phyloP scores from a whole-genome alignment of 352 stramenopile genomes.

The Pythium angustatum region DNA sequence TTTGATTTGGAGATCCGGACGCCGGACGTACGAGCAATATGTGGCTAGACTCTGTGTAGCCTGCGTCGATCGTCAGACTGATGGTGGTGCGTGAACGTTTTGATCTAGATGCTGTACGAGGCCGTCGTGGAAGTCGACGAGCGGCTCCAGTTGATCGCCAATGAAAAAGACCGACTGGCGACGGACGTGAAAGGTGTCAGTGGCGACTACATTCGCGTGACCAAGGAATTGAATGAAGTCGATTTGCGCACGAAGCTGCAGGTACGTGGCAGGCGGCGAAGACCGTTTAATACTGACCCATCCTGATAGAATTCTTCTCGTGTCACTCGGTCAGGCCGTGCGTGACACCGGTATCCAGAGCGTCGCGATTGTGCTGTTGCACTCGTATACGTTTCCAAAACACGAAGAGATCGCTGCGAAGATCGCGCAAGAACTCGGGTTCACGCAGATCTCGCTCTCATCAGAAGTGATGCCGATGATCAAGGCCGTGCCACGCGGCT shows the following conservation, averaged over 20 bases:
- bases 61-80: no score
- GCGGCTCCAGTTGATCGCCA: slow-evolving; percentile 91
- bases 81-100: slow-evolving; percentile 1
- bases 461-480: slow-evolving; percentile 98
- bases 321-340: slow-evolving; percentile 15
- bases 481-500: slow-evolving; percentile 95
- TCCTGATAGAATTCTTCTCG: no score
- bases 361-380: slow-evolving; percentile 95
- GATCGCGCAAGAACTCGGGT: slow-evolving; percentile 92
- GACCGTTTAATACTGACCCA: not conserved
- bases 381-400: slow-evolving; percentile 95
- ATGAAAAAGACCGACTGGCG: slow-evolving; percentile 51
- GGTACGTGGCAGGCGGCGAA: slow-evolving; percentile 13
- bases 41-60: no score
- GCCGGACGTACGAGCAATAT: slow-evolving; percentile 75
- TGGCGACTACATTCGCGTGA: slow-evolving; percentile 88
- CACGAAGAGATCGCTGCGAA: slow-evolving; percentile 92
- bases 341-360: slow-evolving; percentile 88
- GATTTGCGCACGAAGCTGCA: slow-evolving; percentile 80
- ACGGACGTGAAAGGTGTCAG: slow-evolving; percentile 83
- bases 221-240: slow-evolving; percentile 77
- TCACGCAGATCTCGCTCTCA: slow-evolving; percentile 91
- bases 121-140: slow-evolving; percentile 97
- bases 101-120: slow-evolving; percentile 93
- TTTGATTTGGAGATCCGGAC: slow-evolving; percentile 95